These are phyloP conservation scores for Kernera saxatilis DNA, from an alignment of 345 rosid genomes.

Conservation along the genomic window DNA sequence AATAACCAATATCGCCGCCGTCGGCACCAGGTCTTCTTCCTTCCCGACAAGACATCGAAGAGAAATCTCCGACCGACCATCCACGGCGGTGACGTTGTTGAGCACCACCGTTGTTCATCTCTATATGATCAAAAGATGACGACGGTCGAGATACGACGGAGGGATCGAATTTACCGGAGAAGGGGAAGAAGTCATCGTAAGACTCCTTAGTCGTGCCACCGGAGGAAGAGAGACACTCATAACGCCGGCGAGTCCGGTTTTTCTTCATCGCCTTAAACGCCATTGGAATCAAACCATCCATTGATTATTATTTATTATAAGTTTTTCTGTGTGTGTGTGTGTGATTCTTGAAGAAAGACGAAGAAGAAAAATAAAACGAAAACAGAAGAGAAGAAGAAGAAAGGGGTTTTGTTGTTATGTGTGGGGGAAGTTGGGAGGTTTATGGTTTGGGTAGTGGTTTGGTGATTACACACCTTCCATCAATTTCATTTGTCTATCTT, in stretches of 20 bases:
- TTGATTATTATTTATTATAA: not conserved
- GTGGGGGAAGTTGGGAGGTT: slow-evolving; percentile 6
- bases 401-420: not conserved
- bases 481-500: slow-evolving; percentile 9
- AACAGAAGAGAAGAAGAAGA: not conserved
- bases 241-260: slow-evolving; percentile 46
- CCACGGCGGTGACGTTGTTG: slow-evolving; percentile 23
- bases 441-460: slow-evolving; percentile 26
- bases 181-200: slow-evolving; percentile 5
- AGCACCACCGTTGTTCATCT: slow-evolving; percentile 3
- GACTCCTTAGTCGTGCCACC: not conserved
- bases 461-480: slow-evolving; percentile 12
- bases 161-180: not conserved
- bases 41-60: slow-evolving; percentile 23
- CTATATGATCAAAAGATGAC: slow-evolving; percentile 10
- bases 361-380: not conserved
- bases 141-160: slow-evolving; percentile 1
- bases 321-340: not conserved
- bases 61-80: slow-evolving; percentile 18
- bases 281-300: slow-evolving; percentile 86
- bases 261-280: slow-evolving; percentile 60
- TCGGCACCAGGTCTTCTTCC: slow-evolving; percentile 14
- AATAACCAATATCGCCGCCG: not conserved
- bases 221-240: slow-evolving; percentile 62
- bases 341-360: not conserved